Base-by-base conservation (phyloP, 352 stramenopile genomes). In the Phytophthora hybrid region DNA sequence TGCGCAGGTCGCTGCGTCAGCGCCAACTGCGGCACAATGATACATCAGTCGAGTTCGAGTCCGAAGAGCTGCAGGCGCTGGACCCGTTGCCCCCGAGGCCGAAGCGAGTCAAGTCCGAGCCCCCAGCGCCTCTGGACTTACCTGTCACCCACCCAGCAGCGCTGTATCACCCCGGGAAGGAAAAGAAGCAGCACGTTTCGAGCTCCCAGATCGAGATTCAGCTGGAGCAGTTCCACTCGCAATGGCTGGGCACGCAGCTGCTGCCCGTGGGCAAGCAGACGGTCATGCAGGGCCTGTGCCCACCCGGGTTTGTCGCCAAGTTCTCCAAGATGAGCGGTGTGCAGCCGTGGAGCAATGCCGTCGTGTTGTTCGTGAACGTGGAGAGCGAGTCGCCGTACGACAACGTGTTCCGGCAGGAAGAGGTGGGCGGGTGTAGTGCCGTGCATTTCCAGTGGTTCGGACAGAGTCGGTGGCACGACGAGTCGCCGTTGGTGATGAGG, bases 371-470 rank as follows among this genome's bases (percentile, higher is more conserved):
- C 58, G 76, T 92, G 13, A 91, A 91, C 26, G 72, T 87, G 3
- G 71, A 84, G 11, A 64, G 44, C 19, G 52, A 55, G 14, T 69
- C 61, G 6, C 29, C 9, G 9, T 91, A 92, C 66, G 73, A 87
- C 32, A 89, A 88, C 26, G 62, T 76, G 23, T 92, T 92, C 66
- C 75, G 76, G 34, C 57, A 89, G 4, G 64, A 75, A n/a, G 53
- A 62, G 4, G 51, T 54, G 2, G 66, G 71, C 21, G 69, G 41
- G 39, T 18, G 26, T 0, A 44, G 9, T 21, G 57, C 56, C 0
- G 80, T 93, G 11, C 72, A 87, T 71, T 91, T 93, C 65, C 75
- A 80, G 32, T 92, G 86, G 86, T 90, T 89, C 44, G 83, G 76
- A 14, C 80, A 83, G 59, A 69, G 54, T 10, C 66, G 73, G 1